Evolutionary conservation across 2,329 filamentous ascomycete genomes (phyloP), one percentile per base, ranked within the genome.

Genomic region (Neofusicoccum kwambonambiense): DNA sequence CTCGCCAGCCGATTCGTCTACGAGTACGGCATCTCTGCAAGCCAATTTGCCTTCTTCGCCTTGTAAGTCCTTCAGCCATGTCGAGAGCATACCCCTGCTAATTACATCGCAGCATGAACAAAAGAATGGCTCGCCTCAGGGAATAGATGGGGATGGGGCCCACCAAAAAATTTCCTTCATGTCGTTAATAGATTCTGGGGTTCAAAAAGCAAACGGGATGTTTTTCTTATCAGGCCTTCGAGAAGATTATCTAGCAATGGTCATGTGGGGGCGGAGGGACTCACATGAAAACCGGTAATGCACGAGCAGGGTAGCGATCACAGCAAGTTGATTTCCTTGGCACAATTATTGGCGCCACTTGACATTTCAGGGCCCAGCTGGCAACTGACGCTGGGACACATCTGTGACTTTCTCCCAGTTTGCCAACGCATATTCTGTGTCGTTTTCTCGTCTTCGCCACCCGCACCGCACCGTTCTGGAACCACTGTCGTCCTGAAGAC

Each of bases 1-100:
- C 84, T 99, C 70, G 94, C 95, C 56, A 96, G 91, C 74, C 90
- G 95, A 49, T 99, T 99, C 77, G 92, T 99, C 45, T 99, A 99
- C 78, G 88, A 96, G 77, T 95, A 94, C 76, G 95, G 95, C 73
- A 93, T 93, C 76, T 89, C 87, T 70, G 93, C 95, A 4, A 95
- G 90, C 82, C 94, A 97, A 74, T 98, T 99, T 82, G 93, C 94
- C 44, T 99, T 99, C 84, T 99, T 96, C 80, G 92, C 96, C 77
- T 99, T 98, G 61, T 64, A 56, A 64, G 61, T 64, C 9, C 17
- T 11, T 17, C 37, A 12, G 4, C 31, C 1, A 12, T 6, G 1
- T 5, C 19, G 19, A 34, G 4, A 39, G 37, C 22, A 9, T 4
- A 19, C 50, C 37, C 22, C 56, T n/a, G 15, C 47, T 12, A 44